A percentile compares a stretch with the other conserved stretches of the same genome.
Evolutionary conservation across 495 filamentous ascomycete genomes (phyloP).

Genomic region (Neurospora sp.): DNA sequence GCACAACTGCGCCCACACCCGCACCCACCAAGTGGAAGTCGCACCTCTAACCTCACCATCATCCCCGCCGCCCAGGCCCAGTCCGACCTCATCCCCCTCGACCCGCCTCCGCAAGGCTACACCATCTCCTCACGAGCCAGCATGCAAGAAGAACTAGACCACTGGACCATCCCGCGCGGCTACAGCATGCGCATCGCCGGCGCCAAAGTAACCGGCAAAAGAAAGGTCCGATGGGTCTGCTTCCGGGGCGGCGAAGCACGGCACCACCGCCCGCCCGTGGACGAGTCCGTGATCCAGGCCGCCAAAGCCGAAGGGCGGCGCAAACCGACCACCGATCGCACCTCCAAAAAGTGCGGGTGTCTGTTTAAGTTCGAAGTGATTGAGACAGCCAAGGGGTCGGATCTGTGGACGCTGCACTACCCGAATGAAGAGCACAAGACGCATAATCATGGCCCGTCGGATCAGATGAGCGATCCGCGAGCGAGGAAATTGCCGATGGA

Average conservation of each 20-base stretch:
- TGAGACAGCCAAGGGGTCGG: constrained; percentile 22
- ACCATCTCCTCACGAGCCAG: constrained; percentile 20
- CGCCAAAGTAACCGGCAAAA: constrained; percentile 25
- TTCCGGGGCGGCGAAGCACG: constrained; percentile 28
- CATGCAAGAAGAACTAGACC: constrained; percentile 29
- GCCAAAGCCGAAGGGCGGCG: constrained; percentile 23
- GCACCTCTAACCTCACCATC: constrained; percentile 1
- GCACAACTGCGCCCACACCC: background rate
- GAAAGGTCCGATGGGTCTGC: constrained; percentile 29
- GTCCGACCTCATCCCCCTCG: constrained; percentile 18
- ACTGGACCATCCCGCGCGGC: constrained; percentile 25
- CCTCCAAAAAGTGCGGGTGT: constrained; percentile 28
- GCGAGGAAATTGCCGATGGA: constrained; percentile 22
- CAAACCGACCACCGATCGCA: constrained; percentile 27
- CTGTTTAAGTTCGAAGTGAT: constrained; percentile 28
- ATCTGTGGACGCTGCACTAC: constrained; percentile 27
- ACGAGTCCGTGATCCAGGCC: constrained; percentile 15
- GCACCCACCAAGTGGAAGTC: background rate
- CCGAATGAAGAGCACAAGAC: constrained; percentile 28
- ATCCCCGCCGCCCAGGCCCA: constrained; percentile 1
- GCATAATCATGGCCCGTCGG: constrained; percentile 27
- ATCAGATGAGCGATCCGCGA: constrained; percentile 22
- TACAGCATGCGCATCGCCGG: constrained; percentile 33
- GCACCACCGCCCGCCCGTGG: constrained; percentile 22
- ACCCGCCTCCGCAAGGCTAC: constrained; percentile 24